Conservation (phyloP, 495 filamentous ascomycete genomes). For the Hypoxylon fuscum region DNA sequence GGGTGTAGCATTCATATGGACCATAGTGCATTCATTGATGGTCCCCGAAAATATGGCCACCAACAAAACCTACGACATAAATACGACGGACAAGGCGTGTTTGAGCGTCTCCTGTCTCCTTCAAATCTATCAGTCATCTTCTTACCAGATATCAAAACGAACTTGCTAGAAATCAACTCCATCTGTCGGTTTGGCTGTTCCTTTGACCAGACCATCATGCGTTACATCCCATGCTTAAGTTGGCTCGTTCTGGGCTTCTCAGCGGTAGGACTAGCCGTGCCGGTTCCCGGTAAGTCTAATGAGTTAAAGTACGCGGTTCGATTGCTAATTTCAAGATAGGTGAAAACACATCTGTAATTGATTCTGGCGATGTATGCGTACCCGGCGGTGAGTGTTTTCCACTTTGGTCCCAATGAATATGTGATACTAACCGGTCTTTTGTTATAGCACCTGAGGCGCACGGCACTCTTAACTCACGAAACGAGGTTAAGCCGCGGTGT, state of each 20-base stretch:
- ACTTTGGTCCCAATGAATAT: background rate
- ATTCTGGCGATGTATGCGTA: background rate
- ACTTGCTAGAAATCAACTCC: background rate
- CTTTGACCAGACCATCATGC: background rate
- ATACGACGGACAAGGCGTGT: background rate
- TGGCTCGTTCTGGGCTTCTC: background rate
- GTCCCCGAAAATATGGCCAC: background rate
- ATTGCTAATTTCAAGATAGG: background rate
- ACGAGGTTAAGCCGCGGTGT: background rate
- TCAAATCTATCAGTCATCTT: background rate
- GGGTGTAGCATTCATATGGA: background rate
- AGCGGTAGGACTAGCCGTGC: background rate
- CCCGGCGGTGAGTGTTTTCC: background rate
- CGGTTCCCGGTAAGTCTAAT: background rate
- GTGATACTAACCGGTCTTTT: background rate
- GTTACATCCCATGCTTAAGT: background rate
- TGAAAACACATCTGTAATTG: background rate
- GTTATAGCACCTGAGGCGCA: background rate
- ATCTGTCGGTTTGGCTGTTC: background rate
- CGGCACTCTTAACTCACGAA: background rate
- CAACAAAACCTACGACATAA: background rate
- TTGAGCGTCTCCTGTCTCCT: background rate
- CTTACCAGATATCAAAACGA: background rate
- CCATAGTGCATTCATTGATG: no score
- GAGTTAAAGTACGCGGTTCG: background rate